A percentile compares a stretch with the other conserved stretches of the same genome.
These are phyloP conservation scores for Starmerella scarabaei DNA, from an alignment of 805 yeast genomes.

Conservation along the genomic window DNA sequence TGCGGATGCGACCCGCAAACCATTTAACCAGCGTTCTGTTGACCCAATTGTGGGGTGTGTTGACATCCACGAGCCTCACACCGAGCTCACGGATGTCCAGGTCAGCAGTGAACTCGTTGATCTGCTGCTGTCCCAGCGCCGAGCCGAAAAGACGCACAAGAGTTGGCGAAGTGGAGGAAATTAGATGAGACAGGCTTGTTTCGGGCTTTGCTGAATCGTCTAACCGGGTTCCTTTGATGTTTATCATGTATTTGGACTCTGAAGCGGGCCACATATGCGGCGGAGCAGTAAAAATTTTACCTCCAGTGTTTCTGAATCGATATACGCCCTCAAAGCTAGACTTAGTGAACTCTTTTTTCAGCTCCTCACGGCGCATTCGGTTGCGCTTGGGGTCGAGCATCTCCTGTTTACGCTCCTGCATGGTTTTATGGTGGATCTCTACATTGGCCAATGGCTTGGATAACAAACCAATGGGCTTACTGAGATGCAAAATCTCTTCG, in stretches of 20 bases:
- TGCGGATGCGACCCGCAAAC: conserved; percentile 36
- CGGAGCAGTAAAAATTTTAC: conserved; percentile 77
- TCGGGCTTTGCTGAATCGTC: conserved; percentile 23
- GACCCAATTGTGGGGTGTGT: conserved; percentile 57
- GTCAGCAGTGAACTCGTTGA: conserved; percentile 44
- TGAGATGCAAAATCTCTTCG: conserved; percentile 22
- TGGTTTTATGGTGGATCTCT: conserved; percentile 30
- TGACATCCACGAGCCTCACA: conserved; percentile 63
- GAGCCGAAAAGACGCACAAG: conserved; percentile 55
- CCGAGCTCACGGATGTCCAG: conserved; percentile 31
- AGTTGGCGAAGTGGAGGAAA: conserved; percentile 34
- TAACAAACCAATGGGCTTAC: conserved; percentile 37
- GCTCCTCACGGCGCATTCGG: conserved; percentile 35
- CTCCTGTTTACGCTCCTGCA: conserved; percentile 33
- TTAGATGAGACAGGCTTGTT: conserved; percentile 3
- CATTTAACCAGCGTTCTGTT: conserved; percentile 53
- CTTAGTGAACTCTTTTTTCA: conserved; percentile 50
- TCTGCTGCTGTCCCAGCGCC: conserved; percentile 55
- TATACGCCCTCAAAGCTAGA: conserved; percentile 58
- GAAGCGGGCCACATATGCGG: conserved; percentile 61
- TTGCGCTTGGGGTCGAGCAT: conserved; percentile 39
- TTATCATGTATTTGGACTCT: conserved; percentile 71
- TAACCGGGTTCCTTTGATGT: conserved; percentile 48
- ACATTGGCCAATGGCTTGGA: conserved; percentile 31
- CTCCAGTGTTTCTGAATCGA: conserved; percentile 58